Evolutionary conservation across 768 basidiomycete species (phyloP).

Genomic region (Trametes sanguinea): DNA sequence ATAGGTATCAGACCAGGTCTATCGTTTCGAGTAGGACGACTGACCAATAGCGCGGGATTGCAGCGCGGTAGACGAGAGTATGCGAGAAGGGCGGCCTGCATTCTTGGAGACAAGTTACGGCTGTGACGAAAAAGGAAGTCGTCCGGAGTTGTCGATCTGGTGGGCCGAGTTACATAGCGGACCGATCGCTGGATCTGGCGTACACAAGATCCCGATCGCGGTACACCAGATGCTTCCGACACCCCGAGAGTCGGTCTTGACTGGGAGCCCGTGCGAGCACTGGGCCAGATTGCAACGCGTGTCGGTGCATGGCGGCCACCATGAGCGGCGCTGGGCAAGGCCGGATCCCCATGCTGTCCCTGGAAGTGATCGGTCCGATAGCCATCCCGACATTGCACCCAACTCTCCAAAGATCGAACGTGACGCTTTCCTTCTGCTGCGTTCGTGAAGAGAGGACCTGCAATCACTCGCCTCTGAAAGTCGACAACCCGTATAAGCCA

Average conservation of each 20-base stretch:
- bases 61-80: not conserved
- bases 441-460: no score
- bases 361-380: constrained; percentile 1
- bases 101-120: constrained; percentile 6
- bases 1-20: not conserved
- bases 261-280: not conserved
- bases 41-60: not conserved
- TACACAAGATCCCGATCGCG: constrained; percentile 1
- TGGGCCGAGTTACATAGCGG: constrained; percentile 1
- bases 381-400: not conserved
- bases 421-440: not conserved
- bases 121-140: not conserved
- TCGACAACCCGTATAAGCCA: no score
- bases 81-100: not conserved
- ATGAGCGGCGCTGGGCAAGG: not conserved
- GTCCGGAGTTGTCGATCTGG: not conserved
- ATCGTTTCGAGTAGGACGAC: not conserved
- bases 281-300: not conserved
- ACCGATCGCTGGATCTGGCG: not conserved
- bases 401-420: not conserved
- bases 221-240: constrained; percentile 9
- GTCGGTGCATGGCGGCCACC: not conserved
- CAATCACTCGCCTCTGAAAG: no score
- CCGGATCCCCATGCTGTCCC: not conserved
- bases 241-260: not conserved